phyloP scores from a whole-genome alignment of 164 flowering plant species.

The Vitis vinifera region ASM3070453v1 NC_081812.1:20981501-20982000 shows the following conservation, averaged over 20 bases:
- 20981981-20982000: too few species aligned
- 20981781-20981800: too few species aligned
- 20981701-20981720: neutral
- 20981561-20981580: conserved; percentile 20
- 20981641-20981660: too few species aligned
- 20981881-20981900: neutral
- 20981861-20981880: neutral
- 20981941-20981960: neutral
- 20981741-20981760: neutral
- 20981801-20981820: too few species aligned
- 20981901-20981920: neutral
- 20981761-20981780: neutral
- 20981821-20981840: too few species aligned
- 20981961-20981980: too few species aligned
- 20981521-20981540: conserved; percentile 14
- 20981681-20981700: neutral
- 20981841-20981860: too few species aligned
- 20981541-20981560: conserved; percentile 13
- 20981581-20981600: conserved; percentile 80
- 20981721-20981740: neutral
- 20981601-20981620: conserved; percentile 78
- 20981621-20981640: neutral
- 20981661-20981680: neutral
- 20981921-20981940: neutral
- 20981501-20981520: conserved; percentile 21